Conservation (phyloP, 1,284 basidiomycete genomes). For the Fomitopsis betulina region DNA sequence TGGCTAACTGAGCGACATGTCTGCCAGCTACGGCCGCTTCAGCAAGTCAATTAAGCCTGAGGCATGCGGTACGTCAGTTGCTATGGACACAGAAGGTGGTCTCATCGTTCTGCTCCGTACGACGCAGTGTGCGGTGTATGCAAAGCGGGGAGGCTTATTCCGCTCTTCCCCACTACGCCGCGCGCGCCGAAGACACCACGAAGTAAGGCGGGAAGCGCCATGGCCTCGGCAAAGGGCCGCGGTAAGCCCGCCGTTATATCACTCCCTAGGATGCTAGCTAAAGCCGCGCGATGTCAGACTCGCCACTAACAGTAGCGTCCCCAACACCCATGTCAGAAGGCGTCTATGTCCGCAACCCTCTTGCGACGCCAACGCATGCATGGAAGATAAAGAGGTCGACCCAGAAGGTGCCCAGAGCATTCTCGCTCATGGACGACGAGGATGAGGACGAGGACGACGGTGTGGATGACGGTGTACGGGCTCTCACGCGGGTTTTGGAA, state of each 20-base stretch:
- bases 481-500: constrained; percentile 13
- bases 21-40: constrained; percentile 66
- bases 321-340: neutral
- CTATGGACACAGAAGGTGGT: neutral
- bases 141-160: constrained; percentile 49
- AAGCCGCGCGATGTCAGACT: constrained; percentile 25
- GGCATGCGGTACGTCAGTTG: constrained; percentile 48
- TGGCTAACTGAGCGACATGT: neutral
- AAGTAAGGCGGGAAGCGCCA: constrained; percentile 33
- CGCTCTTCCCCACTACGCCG: constrained; percentile 41
- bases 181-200: constrained; percentile 35
- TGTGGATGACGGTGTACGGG: constrained; percentile 11
- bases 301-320: constrained; percentile 21
- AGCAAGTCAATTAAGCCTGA: constrained; percentile 71
- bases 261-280: neutral
- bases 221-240: constrained; percentile 41
- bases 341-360: neutral
- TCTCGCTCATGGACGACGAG: constrained; percentile 3
- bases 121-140: constrained; percentile 43
- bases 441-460: neutral
- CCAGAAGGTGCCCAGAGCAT: neutral
- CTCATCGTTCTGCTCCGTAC: constrained; percentile 2
- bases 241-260: constrained; percentile 31
- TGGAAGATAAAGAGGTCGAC: neutral
- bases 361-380: constrained; percentile 4